A percentile compares a stretch with the other conserved stretches of the same genome.
phyloP scores from a whole-genome alignment of 2,329 filamentous ascomycete species.

The Tympanopsis confertula region DNA sequence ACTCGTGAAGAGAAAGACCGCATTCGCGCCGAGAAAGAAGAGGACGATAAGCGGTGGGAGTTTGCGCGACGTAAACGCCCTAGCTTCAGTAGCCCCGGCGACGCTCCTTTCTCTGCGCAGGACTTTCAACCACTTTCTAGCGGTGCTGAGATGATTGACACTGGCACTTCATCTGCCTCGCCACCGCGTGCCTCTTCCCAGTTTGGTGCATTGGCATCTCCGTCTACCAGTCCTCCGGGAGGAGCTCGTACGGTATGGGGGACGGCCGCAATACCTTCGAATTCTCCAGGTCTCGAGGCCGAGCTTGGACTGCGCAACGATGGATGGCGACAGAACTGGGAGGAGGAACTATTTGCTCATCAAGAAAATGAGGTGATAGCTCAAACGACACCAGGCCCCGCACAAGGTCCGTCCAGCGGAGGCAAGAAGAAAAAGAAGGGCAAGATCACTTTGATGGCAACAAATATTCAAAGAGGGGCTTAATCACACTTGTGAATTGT shows the following conservation, averaged over 20 bases:
- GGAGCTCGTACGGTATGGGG: slow-evolving; percentile 57
- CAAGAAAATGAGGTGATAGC: slow-evolving; percentile 33
- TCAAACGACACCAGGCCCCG: slow-evolving; percentile 12
- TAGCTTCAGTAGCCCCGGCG: slow-evolving; percentile 25
- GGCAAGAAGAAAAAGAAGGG: slow-evolving; percentile 25
- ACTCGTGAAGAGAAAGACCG: slow-evolving; percentile 59
- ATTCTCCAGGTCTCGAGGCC: slow-evolving; percentile 29
- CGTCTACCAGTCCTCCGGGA: slow-evolving; percentile 48
- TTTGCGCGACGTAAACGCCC: slow-evolving; percentile 42
- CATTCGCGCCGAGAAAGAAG: slow-evolving; percentile 54
- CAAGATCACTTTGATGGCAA: slow-evolving; percentile 28
- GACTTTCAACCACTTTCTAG: slow-evolving; percentile 32
- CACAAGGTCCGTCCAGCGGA: slow-evolving; percentile 8
- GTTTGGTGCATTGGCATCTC: slow-evolving; percentile 44
- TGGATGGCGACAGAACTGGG: slow-evolving; percentile 63
- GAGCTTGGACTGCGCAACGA: slow-evolving; percentile 29
- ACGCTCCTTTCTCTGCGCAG: slow-evolving; percentile 30
- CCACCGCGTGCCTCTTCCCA: slow-evolving; percentile 21
- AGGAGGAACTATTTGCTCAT: slow-evolving; percentile 49
- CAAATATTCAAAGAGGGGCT: slow-evolving; percentile 33
- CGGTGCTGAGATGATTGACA: slow-evolving; percentile 17
- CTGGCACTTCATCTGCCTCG: slow-evolving; percentile 31
- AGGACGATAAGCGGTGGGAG: slow-evolving; percentile 54
- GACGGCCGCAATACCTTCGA: slow-evolving; percentile 41
- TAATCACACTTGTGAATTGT: slow-evolving; percentile 13